Evolutionary conservation across 768 basidiomycete genomes (phyloP).

Genomic region (Xerocomellus intermedius): DNA sequence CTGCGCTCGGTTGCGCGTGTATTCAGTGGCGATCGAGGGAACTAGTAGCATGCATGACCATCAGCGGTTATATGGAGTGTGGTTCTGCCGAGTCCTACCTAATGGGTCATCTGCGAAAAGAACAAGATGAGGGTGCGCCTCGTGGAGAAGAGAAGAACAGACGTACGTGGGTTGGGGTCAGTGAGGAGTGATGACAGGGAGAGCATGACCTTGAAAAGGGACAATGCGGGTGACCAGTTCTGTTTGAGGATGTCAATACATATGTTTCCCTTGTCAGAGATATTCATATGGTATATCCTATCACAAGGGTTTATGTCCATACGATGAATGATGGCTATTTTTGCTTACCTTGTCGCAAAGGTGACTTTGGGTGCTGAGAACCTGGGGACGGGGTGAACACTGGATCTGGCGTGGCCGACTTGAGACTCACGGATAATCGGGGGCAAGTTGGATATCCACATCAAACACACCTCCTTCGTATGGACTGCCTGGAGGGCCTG

Average conservation of each 20-base stretch:
- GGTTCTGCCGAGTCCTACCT: constrained; percentile 39
- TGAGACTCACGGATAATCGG: constrained; percentile 69
- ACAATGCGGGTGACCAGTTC: constrained; percentile 93
- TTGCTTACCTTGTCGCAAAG: constrained; percentile 65
- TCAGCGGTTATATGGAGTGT: neutral
- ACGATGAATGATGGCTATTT: neutral
- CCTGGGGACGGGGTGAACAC: constrained; percentile 34
- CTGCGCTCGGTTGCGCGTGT: constrained; percentile 56
- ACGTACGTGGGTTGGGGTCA: constrained; percentile 90
- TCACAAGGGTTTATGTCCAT: neutral
- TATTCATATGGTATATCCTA: constrained; percentile 91
- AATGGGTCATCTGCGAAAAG: constrained; percentile 60
- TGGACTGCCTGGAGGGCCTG: constrained; percentile 78
- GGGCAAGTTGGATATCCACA: constrained; percentile 60
- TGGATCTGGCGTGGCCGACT: neutral
- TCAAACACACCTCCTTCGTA: constrained; percentile 80
- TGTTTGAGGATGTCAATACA: constrained; percentile 92
- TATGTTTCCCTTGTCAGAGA: constrained; percentile 72
- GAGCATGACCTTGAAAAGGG: constrained; percentile 91
- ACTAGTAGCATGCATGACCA: constrained; percentile 37
- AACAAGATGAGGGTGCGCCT: constrained; percentile 9
- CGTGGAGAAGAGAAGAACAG: neutral
- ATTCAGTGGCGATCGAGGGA: constrained; percentile 71
- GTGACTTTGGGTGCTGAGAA: constrained; percentile 79
- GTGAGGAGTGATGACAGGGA: constrained; percentile 90